Conservation (phyloP, 2,329 filamentous ascomycete genomes). For the Cladobotryum mycophilum region DNA sequence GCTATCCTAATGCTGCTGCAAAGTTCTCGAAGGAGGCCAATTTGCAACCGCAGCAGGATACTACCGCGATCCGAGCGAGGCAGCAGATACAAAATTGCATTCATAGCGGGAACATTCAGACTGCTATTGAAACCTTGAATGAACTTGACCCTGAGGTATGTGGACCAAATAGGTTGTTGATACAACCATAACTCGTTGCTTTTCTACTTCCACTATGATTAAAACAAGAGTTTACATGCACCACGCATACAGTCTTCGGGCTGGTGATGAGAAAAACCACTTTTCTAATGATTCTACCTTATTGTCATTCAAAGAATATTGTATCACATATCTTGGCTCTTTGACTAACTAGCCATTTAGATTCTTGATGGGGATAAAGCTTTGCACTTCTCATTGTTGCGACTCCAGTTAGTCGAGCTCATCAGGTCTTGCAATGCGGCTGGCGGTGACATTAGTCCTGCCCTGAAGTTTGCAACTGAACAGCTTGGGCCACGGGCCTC, state of each 20-base stretch:
- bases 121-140: slow-evolving; percentile 81
- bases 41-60: slow-evolving; percentile 65
- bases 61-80: slow-evolving; percentile 66
- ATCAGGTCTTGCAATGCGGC: slow-evolving; percentile 69
- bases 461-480: slow-evolving; percentile 78
- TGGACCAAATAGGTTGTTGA: slow-evolving; percentile 2
- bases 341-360: slow-evolving; percentile 41
- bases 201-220: slow-evolving; percentile 63
- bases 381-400: slow-evolving; percentile 82
- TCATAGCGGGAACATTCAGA: slow-evolving; percentile 76
- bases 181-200: background rate
- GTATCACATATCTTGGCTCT: background rate
- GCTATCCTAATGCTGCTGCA: slow-evolving; percentile 85
- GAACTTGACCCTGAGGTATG: slow-evolving; percentile 87
- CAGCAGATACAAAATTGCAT: slow-evolving; percentile 82
- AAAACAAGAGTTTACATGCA: slow-evolving; percentile 90
- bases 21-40: slow-evolving; percentile 95
- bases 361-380: slow-evolving; percentile 78
- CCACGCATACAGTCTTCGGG: slow-evolving; percentile 86
- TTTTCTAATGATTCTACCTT: slow-evolving; percentile 34
- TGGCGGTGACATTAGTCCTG: slow-evolving; percentile 68
- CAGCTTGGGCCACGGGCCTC: slow-evolving; percentile 84
- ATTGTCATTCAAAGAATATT: background rate
- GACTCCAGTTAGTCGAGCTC: slow-evolving; percentile 87
- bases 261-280: slow-evolving; percentile 85